Percentiles rank a stretch among this genome's conserved stretches.
Conservation (phyloP, 768 basidiomycete species). For the Tylopilus plumbeoviolaceoides region DNA sequence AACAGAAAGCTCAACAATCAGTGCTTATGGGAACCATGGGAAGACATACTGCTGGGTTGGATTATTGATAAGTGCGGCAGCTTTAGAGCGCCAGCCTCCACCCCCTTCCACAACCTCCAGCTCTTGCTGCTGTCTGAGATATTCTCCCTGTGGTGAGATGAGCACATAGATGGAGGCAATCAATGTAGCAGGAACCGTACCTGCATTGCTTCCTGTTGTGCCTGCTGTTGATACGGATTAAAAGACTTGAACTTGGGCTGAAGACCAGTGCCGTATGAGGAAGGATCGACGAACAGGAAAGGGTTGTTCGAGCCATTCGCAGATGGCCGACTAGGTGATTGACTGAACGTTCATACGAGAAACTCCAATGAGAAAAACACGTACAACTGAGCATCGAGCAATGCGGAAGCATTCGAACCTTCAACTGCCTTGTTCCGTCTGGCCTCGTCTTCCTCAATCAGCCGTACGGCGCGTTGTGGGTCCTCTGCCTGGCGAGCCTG, state of each 20-base stretch:
- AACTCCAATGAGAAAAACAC: too few relatives aligned
- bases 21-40: constrained; percentile 1
- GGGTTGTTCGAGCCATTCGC: constrained; percentile 42
- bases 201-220: constrained; percentile 85
- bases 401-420: too few relatives aligned
- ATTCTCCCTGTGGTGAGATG: constrained; percentile 37
- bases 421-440: too few relatives aligned
- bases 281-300: constrained; percentile 60
- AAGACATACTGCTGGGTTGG: constrained; percentile 65
- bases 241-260: constrained; percentile 88
- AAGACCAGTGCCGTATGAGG: constrained; percentile 52
- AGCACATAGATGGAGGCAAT: constrained; percentile 2
- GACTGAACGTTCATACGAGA: constrained; percentile 2
- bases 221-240: constrained; percentile 92
- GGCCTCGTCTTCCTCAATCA: constrained; percentile 93
- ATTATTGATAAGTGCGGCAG: too few relatives aligned
- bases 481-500: constrained; percentile 64
- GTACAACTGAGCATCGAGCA: too few relatives aligned
- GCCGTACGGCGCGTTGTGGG: constrained; percentile 70
- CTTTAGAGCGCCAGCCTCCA: too few relatives aligned
- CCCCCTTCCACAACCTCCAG: too few relatives aligned
- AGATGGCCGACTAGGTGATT: constrained; percentile 28
- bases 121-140: constrained; percentile 57
- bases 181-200: constrained; percentile 18
- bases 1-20: not conserved